These are phyloP conservation scores for Verbena officinalis DNA, from an alignment of 257 asterid species.

Conservation along the genomic window DNA sequence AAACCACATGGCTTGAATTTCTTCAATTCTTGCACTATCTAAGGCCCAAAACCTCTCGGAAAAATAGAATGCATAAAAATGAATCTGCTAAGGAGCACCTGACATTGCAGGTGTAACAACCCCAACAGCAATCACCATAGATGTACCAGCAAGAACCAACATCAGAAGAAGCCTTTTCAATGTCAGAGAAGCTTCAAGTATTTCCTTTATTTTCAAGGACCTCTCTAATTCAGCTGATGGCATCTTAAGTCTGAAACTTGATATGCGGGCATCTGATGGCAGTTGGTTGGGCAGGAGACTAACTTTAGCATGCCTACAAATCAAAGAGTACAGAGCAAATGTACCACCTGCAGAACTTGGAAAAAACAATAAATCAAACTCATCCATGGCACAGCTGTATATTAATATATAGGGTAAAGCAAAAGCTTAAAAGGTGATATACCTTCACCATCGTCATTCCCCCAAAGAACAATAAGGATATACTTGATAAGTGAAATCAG, in stretches of 20 bases:
- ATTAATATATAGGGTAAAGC: neutral
- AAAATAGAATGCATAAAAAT: slow-evolving; percentile 25
- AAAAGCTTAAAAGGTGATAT: slow-evolving; percentile 31
- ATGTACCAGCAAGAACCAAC: slow-evolving; percentile 97
- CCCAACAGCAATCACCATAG: slow-evolving; percentile 99
- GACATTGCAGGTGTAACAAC: slow-evolving; percentile 99
- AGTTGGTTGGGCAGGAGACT: slow-evolving; percentile 93
- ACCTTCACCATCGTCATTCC: slow-evolving; percentile 99
- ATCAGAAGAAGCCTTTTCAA: slow-evolving; percentile 84
- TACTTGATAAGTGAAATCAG: slow-evolving; percentile 87
- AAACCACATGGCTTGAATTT: slow-evolving; percentile 22
- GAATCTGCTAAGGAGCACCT: slow-evolving; percentile 51
- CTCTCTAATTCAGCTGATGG: slow-evolving; percentile 99
- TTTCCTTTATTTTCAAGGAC: slow-evolving; percentile 91
- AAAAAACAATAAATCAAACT: slow-evolving; percentile 29
- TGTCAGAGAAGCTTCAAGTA: slow-evolving; percentile 83
- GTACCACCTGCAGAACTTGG: slow-evolving; percentile 87
- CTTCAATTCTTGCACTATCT: slow-evolving; percentile 28
- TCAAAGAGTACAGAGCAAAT: slow-evolving; percentile 96
- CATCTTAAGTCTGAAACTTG: slow-evolving; percentile 94
- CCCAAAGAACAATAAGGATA: slow-evolving; percentile 95
- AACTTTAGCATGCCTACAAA: slow-evolving; percentile 98
- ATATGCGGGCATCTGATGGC: slow-evolving; percentile 89
- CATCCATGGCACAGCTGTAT: slow-evolving; percentile 3
- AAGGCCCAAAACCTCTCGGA: slow-evolving; percentile 26